Percentiles rank a stretch among this genome's conserved stretches.
Evolutionary conservation across 257 asterid genomes (phyloP).

Genomic region (Solanum etuberosum): DNA sequence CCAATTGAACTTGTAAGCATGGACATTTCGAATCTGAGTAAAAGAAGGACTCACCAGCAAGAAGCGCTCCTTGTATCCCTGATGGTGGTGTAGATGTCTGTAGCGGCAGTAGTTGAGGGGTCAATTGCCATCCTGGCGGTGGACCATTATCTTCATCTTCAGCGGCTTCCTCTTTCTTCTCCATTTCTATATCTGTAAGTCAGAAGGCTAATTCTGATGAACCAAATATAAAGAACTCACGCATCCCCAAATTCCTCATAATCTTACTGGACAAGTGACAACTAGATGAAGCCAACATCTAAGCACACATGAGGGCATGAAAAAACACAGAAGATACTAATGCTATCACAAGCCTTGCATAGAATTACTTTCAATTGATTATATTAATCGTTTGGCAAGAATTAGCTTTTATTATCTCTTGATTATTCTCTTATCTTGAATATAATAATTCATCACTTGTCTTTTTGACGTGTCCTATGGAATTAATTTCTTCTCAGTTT

Average conservation of each 20-base stretch:
- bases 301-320: neutral
- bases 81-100: slow-evolving; percentile 17
- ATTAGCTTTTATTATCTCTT: neutral
- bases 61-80: slow-evolving; percentile 15
- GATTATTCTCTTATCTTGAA: neutral
- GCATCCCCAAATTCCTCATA: neutral
- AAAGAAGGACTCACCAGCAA: neutral
- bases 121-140: slow-evolving; percentile 56
- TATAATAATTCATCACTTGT: neutral
- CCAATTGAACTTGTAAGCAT: neutral
- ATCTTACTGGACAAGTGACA: neutral
- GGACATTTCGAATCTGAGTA: neutral
- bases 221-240: slow-evolving; percentile 2
- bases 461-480: neutral
- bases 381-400: neutral
- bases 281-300: neutral
- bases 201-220: neutral
- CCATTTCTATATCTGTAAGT: slow-evolving; percentile 7
- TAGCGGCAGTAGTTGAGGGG: slow-evolving; percentile 21
- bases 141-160: slow-evolving; percentile 31
- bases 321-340: neutral
- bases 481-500: neutral
- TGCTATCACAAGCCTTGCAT: neutral
- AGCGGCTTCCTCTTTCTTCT: neutral
- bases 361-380: neutral